These are phyloP conservation scores for Wolfiporia cocos DNA, from an alignment of 1,284 basidiomycete genomes.

Conservation along the genomic window DNA sequence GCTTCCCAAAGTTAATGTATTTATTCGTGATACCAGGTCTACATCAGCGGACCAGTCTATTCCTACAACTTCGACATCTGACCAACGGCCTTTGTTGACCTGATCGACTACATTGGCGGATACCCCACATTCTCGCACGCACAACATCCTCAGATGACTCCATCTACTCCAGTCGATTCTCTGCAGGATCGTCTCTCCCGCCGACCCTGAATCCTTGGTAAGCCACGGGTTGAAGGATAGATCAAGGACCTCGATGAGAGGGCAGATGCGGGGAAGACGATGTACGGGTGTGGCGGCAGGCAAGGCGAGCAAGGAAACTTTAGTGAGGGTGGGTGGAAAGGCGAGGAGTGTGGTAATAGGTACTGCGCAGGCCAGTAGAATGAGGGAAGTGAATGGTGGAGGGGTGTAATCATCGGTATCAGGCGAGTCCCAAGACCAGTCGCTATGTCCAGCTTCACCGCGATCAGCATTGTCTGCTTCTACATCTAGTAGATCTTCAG, in stretches of 20 bases:
- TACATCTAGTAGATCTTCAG: too few species aligned
- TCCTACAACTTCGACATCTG: conserved; percentile 47
- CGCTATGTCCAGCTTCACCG: conserved; percentile 7
- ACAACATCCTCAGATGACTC: conserved; percentile 44
- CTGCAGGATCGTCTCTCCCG: conserved; percentile 33
- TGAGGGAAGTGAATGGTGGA: conserved; percentile 23
- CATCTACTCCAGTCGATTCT: conserved; percentile 51
- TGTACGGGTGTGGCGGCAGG: conserved; percentile 40
- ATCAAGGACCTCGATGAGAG: conserved; percentile 55
- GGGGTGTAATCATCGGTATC: conserved; percentile 11
- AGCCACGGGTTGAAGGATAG: conserved; percentile 67
- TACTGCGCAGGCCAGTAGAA: conserved; percentile 28
- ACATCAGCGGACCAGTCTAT: conserved; percentile 14
- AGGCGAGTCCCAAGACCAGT: conserved; percentile 20
- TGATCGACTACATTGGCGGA: conserved; percentile 32
- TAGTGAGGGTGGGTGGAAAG: conserved; percentile 53
- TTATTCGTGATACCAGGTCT: too few species aligned
- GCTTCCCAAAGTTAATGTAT: too few species aligned
- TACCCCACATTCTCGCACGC: conserved; percentile 44
- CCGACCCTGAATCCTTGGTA: conserved; percentile 14
- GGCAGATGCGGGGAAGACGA: conserved; percentile 53
- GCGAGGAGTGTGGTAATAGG: conserved; percentile 33
- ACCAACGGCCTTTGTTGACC: conserved; percentile 57
- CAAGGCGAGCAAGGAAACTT: conserved; percentile 47
- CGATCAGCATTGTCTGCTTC: background rate